Evolutionary conservation across 306 rosid species (phyloP).

Genomic region (Quercus ilex): DNA sequence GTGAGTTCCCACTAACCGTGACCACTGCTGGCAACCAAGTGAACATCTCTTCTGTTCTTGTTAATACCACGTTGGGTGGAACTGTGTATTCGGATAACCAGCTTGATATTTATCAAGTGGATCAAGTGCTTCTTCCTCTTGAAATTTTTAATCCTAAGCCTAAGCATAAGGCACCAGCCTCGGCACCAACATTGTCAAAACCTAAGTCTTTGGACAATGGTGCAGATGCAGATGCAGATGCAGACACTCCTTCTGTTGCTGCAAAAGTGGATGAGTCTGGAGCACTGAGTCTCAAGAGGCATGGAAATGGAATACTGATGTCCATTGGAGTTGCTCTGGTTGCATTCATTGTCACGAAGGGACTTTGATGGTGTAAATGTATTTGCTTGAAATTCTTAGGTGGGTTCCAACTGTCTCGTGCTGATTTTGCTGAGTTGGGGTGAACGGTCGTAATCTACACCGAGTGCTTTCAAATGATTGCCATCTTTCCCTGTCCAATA

Average conservation of each 20-base stretch:
- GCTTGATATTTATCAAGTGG: slow-evolving; percentile 29
- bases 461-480: slow-evolving; percentile 24
- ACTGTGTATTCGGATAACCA: slow-evolving; percentile 30
- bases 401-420: not conserved
- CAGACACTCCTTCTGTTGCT: not conserved
- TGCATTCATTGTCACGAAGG: not conserved
- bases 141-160: slow-evolving; percentile 28
- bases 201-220: no score
- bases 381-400: not conserved
- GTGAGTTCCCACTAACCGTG: slow-evolving; percentile 30
- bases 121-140: slow-evolving; percentile 30
- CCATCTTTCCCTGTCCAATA: not conserved
- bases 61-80: slow-evolving; percentile 27
- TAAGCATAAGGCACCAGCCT: slow-evolving; percentile 2
- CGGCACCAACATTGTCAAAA: slow-evolving; percentile 4
- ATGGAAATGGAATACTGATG: not conserved
- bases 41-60: slow-evolving; percentile 31
- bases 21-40: slow-evolving; percentile 28
- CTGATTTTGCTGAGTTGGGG: not conserved
- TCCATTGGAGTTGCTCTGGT: slow-evolving; percentile 10
- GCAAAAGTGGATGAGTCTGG: no score
- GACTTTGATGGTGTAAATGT: slow-evolving; percentile 1
- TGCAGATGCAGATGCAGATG: not conserved
- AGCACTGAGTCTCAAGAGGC: not conserved
- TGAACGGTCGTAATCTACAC: slow-evolving; percentile 13